Percentiles rank a stretch among this genome's conserved stretches.
Evolutionary conservation across 768 basidiomycete species (phyloP).

Genomic region (Rhizopogon rudus): DNA sequence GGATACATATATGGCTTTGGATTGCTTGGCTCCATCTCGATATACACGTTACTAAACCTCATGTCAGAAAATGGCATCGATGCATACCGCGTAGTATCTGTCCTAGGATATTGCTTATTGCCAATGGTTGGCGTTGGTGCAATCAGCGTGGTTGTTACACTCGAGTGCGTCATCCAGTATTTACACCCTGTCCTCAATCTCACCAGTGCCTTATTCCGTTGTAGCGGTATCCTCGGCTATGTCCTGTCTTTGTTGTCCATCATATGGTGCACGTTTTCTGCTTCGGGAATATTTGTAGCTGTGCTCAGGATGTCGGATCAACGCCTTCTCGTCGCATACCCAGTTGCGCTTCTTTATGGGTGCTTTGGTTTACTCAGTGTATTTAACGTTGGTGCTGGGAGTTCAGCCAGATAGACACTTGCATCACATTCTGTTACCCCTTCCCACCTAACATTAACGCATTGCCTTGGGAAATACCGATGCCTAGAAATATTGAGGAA

Average conservation of each 20-base stretch:
- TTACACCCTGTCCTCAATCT: slow-evolving; percentile 8
- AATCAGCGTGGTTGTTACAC: slow-evolving; percentile 77
- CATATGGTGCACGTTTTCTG: slow-evolving; percentile 95
- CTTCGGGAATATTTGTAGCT: slow-evolving; percentile 92
- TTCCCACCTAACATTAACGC: slow-evolving; percentile 1
- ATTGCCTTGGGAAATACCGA: slow-evolving; percentile 3
- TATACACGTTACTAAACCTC: slow-evolving; percentile 92
- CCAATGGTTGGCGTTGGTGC: slow-evolving; percentile 96
- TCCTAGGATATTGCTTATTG: slow-evolving; percentile 92
- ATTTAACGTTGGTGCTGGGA: slow-evolving; percentile 56
- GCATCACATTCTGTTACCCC: background rate
- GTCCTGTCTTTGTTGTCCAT: slow-evolving; percentile 77
- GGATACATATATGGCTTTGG: slow-evolving; percentile 98
- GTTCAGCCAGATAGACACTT: slow-evolving; percentile 25
- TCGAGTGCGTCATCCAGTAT: slow-evolving; percentile 63
- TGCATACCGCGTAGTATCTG: slow-evolving; percentile 90
- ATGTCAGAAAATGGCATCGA: slow-evolving; percentile 97
- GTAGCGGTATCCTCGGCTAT: slow-evolving; percentile 81
- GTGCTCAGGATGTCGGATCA: slow-evolving; percentile 96
- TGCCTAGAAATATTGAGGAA: background rate
- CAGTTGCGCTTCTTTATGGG: slow-evolving; percentile 88
- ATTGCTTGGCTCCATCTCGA: slow-evolving; percentile 86
- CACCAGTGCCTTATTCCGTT: background rate
- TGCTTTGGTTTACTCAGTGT: slow-evolving; percentile 93
- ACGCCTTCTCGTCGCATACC: slow-evolving; percentile 92